Percentiles rank a stretch among this genome's conserved stretches.
These are phyloP conservation scores for Elaeagnus macrophylla DNA, from an alignment of 306 rosid genomes.

Conservation along the genomic window DNA sequence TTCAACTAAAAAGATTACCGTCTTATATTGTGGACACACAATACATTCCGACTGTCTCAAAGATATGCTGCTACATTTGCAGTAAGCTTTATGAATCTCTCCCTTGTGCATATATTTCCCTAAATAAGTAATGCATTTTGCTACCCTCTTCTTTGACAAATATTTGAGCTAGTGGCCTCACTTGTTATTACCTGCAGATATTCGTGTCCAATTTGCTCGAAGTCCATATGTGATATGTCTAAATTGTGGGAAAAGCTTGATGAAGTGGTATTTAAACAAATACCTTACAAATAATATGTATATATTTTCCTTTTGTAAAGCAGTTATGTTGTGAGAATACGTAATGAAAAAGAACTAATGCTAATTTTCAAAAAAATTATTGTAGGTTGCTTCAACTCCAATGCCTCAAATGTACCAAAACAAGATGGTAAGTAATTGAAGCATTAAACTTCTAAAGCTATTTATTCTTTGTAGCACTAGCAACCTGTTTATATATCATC, in stretches of 20 bases:
- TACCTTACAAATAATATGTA: background rate
- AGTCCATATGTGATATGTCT: slow-evolving; percentile 65
- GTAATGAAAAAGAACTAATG: slow-evolving; percentile 9
- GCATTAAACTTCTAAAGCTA: background rate
- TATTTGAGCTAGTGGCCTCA: background rate
- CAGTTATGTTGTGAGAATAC: background rate
- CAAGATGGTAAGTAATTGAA: slow-evolving; percentile 39
- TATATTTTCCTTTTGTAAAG: background rate
- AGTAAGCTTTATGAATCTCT: slow-evolving; percentile 22
- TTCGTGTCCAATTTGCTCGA: slow-evolving; percentile 70
- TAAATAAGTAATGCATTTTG: background rate
- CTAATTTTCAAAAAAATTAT: slow-evolving; percentile 7
- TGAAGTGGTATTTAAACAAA: slow-evolving; percentile 36
- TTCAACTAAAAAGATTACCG: slow-evolving; percentile 32
- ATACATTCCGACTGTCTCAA: slow-evolving; percentile 49
- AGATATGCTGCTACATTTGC: slow-evolving; percentile 42
- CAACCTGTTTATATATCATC: background rate
- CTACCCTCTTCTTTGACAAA: background rate
- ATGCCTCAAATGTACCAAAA: slow-evolving; percentile 45
- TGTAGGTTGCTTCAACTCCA: slow-evolving; percentile 57
- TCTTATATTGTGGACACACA: slow-evolving; percentile 43
- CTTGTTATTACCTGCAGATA: slow-evolving; percentile 30
- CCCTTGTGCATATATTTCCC: background rate
- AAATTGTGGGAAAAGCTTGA: slow-evolving; percentile 54
- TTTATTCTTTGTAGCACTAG: background rate